These are phyloP conservation scores for Rhynchosporium graminicola DNA, from an alignment of 2,329 filamentous ascomycete genomes.

Conservation along the genomic window DNA sequence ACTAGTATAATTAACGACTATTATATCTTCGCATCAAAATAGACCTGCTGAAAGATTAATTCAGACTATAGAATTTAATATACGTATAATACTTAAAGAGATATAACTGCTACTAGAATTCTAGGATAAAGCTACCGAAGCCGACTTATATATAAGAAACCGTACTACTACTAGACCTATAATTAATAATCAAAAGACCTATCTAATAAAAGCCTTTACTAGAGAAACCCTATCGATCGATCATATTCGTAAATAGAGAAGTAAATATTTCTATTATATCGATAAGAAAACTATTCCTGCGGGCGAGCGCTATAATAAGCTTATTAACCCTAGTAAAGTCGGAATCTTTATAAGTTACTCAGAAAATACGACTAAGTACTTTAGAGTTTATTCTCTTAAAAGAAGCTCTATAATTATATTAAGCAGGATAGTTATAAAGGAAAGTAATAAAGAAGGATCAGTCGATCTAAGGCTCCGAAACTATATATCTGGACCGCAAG, in stretches of 20 bases:
- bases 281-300: not conserved
- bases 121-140: not conserved
- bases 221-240: not conserved
- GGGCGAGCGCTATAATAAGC: conserved; percentile 1
- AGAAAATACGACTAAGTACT: too few relatives aligned
- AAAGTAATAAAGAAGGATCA: conserved; percentile 1
- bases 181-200: not conserved
- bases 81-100: too few relatives aligned
- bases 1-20: too few relatives aligned
- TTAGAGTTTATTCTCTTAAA: conserved; percentile 15
- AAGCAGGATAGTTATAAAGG: conserved; percentile 10
- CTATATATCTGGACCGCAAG: conserved; percentile 5
- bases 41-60: not conserved
- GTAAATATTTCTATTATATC: not conserved
- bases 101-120: too few relatives aligned
- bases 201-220: not conserved
- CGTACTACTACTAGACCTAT: not conserved
- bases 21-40: not conserved
- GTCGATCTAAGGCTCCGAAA: conserved; percentile 10
- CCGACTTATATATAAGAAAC: conserved; percentile 6
- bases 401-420: conserved; percentile 7
- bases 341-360: not conserved
- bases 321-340: too few relatives aligned
- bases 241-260: too few relatives aligned
- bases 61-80: not conserved